Percentiles rank a stretch among this genome's conserved stretches.
Evolutionary conservation across 78 protist species (phyloP).

Genomic region (Dictyostelium capitatum): DNA sequence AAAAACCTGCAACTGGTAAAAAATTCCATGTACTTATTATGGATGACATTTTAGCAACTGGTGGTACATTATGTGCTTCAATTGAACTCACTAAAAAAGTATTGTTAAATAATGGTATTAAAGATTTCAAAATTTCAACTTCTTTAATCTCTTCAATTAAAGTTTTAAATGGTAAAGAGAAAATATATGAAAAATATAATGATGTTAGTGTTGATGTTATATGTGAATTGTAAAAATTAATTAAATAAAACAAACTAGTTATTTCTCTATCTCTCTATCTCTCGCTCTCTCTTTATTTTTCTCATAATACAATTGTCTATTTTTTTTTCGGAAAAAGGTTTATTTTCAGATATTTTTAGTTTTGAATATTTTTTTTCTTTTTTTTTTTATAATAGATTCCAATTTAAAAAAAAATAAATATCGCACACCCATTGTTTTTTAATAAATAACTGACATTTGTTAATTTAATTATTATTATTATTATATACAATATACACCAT

Average conservation of each 20-base stretch:
- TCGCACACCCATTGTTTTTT: too few relatives aligned
- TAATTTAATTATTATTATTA: too few relatives aligned
- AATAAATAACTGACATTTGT: too few relatives aligned
- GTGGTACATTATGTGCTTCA: conserved; percentile 71
- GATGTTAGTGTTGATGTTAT: conserved; percentile 73
- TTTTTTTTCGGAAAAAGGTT: too few relatives aligned
- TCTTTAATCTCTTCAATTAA: conserved; percentile 34
- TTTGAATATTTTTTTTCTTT: too few relatives aligned
- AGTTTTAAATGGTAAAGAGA: conserved; percentile 55
- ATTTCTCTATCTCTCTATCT: too few relatives aligned
- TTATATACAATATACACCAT: too few relatives aligned
- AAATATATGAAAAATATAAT: conserved; percentile 78
- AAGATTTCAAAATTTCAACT: conserved; percentile 60
- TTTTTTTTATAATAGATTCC: too few relatives aligned
- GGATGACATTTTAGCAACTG: conserved; percentile 72
- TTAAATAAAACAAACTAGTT: neutral
- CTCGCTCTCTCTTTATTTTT: too few relatives aligned
- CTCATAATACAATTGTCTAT: too few relatives aligned
- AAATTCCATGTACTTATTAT: conserved; percentile 34
- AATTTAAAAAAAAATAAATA: too few relatives aligned
- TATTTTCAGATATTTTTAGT: too few relatives aligned
- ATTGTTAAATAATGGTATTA: neutral
- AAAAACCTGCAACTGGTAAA: neutral
- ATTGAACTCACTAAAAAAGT: conserved; percentile 49
- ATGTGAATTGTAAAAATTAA: conserved; percentile 40